Evolutionary conservation across 2,329 filamentous ascomycete species (phyloP).

Genomic region (Colletotrichum sp.): DNA sequence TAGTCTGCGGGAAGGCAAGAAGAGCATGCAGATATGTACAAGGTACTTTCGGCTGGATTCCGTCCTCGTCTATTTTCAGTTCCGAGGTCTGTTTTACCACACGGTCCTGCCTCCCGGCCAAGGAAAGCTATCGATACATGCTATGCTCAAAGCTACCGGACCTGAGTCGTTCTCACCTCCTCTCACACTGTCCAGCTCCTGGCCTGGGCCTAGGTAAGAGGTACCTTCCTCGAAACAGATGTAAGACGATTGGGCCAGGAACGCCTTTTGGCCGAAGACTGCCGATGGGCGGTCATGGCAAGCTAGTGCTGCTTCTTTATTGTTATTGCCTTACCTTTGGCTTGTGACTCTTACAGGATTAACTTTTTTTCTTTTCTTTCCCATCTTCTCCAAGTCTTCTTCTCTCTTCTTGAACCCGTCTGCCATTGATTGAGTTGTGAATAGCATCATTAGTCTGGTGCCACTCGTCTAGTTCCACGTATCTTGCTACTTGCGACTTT

Average conservation of each 20-base stretch:
- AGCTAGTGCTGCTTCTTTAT: constrained; percentile 17
- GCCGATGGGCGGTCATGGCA: constrained; percentile 13
- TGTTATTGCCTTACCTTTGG: constrained; percentile 13
- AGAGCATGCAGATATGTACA: background rate
- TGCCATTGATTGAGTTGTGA: background rate
- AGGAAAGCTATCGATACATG: background rate
- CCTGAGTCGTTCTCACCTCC: background rate
- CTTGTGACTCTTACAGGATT: constrained; percentile 24
- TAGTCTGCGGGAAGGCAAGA: background rate
- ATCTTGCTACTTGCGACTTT: background rate
- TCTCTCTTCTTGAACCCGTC: constrained; percentile 5
- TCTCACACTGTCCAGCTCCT: constrained; percentile 14
- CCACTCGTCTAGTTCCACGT: background rate
- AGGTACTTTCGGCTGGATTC: background rate
- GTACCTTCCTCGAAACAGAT: constrained; percentile 21
- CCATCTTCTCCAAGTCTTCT: constrained; percentile 1
- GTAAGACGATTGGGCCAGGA: constrained; percentile 21
- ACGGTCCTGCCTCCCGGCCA: background rate
- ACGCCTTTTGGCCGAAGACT: constrained; percentile 24
- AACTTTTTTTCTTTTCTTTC: constrained; percentile 21
- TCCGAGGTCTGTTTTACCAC: constrained; percentile 19
- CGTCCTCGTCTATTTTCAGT: background rate
- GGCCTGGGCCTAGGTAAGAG: constrained; percentile 18
- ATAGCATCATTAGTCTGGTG: constrained; percentile 18
- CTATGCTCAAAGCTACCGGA: background rate